Base-by-base conservation (phyloP, 2,329 filamentous ascomycete genomes). In the Fusarium sp. region DNA sequence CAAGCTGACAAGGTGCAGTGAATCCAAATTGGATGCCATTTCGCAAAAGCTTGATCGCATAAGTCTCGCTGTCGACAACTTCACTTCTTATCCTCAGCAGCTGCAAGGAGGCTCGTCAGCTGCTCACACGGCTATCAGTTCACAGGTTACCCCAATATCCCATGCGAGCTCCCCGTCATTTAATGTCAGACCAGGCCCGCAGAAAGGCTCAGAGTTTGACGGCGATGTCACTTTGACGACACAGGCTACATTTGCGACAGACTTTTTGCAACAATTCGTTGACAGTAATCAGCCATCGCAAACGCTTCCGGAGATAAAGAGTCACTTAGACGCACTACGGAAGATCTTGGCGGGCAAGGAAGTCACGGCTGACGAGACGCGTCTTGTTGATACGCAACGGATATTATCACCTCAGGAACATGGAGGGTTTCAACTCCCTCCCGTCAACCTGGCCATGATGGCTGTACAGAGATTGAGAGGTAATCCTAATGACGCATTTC, bases 401-500 rank as follows among this genome's bases (percentile, higher is more conserved):
- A 7, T 23, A 12, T 18, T 66, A 5, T 21, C 61, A 8, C 49
- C 61, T 12, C 14, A 5, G 0, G 27, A 25, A 7, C 49, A 59
- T 4, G 49, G 42, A 16, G 49, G 49, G 0, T 49, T 59, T 29
- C 60, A 66, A 12, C n/a, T 66, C 2, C 63, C 60, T 3, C 63
- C 63, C 0, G 35, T 66, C 1, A 54, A 66, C 5, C 10, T 66
- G 3, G 19, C 63, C 16, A 65, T 66, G 63, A 49, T 65, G 60
- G 63, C 63, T 9, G 35, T 66, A 9, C 63, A 66, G 4, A 66
- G 10, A 6, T 19, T 66, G 1, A 41, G 63, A 66, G 63, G 63
- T 44, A 14, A 29, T 51, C 9, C 0, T 27, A 0, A 2, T 3
- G 0, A 4, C 0, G 11, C 1, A 9, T 10, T 1, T 6, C 2